These are phyloP conservation scores for Quercus engelmannii DNA, from an alignment of 306 rosid species.

Conservation along the genomic window DNA sequence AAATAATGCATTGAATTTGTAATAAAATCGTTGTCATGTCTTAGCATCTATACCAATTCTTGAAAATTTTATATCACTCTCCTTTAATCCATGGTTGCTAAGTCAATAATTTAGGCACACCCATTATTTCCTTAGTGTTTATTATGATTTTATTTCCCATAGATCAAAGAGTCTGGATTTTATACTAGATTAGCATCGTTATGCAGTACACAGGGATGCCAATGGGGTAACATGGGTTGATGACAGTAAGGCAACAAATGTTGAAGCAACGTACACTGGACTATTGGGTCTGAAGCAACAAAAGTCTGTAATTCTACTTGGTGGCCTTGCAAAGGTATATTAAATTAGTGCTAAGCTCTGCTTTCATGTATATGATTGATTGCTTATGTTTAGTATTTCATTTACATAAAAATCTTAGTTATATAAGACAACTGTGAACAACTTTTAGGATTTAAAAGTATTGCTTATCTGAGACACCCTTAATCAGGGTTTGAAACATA, in stretches of 20 bases:
- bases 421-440: not conserved
- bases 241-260: constrained; percentile 33
- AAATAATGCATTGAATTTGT: not conserved
- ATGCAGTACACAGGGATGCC: constrained; percentile 22
- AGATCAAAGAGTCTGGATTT: not conserved
- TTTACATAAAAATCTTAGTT: not conserved
- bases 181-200: not conserved
- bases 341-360: not conserved
- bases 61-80: not conserved
- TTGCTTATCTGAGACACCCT: not conserved
- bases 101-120: not conserved
- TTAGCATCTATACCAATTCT: not conserved
- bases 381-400: not conserved
- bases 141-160: not conserved
- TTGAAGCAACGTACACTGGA: constrained; percentile 28
- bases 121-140: not conserved
- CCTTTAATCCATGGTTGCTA: not conserved
- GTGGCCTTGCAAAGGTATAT: constrained; percentile 30
- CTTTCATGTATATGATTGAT: not conserved
- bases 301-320: constrained; percentile 31
- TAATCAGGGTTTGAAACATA: not conserved
- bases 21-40: not conserved
- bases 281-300: constrained; percentile 28
- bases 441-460: not conserved
- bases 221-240: constrained; percentile 28